These are phyloP conservation scores for Mycena sp. DNA, from an alignment of 1,284 basidiomycete species.

Conservation along the genomic window DNA sequence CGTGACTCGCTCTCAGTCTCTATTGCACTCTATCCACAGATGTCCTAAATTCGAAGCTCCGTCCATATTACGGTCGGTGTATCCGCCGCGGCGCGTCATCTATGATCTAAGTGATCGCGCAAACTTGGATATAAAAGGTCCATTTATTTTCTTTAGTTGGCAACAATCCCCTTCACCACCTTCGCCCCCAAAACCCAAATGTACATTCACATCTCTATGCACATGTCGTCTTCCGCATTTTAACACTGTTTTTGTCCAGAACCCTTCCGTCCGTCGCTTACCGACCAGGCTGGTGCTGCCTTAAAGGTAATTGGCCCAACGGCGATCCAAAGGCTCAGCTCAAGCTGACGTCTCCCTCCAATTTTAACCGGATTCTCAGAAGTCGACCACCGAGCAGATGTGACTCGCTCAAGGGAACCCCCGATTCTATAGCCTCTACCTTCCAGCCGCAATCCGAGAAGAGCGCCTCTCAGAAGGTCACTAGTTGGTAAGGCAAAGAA, in stretches of 20 bases:
- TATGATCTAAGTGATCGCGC: too few relatives aligned
- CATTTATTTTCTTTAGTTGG: too few relatives aligned
- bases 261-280: slow-evolving; percentile 56
- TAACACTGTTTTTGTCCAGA: too few relatives aligned
- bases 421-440: slow-evolving; percentile 51
- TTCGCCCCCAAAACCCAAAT: too few relatives aligned
- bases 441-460: slow-evolving; percentile 58
- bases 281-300: slow-evolving; percentile 58
- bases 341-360: background rate
- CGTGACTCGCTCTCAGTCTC: too few relatives aligned
- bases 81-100: too few relatives aligned
- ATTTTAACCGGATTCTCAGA: slow-evolving; percentile 62
- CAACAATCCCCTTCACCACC: too few relatives aligned
- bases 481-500: slow-evolving; percentile 62
- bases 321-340: too few relatives aligned
- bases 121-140: too few relatives aligned
- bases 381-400: slow-evolving; percentile 61
- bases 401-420: slow-evolving; percentile 60
- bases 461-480: slow-evolving; percentile 53
- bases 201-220: background rate
- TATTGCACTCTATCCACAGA: too few relatives aligned
- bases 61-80: too few relatives aligned
- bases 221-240: background rate
- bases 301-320: slow-evolving; percentile 48
- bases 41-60: too few relatives aligned